Percentiles rank a stretch among this genome's conserved stretches.
These are phyloP conservation scores for Persicaria maculosa DNA, from an alignment of 148 eudicot genomes.

Conservation along the genomic window DNA sequence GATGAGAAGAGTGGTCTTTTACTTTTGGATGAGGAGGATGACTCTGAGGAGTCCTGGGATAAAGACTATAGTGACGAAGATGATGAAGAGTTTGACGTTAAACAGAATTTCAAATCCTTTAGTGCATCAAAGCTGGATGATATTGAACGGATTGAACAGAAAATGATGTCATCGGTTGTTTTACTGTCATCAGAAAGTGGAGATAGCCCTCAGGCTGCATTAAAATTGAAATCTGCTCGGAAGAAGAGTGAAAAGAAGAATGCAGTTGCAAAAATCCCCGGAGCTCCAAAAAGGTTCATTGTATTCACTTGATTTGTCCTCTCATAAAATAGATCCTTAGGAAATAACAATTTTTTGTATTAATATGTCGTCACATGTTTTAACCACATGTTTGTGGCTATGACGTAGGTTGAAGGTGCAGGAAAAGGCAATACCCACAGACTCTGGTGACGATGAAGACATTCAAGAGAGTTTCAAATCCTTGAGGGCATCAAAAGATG, in stretches of 20 bases:
- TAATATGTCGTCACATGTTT: too few relatives aligned
- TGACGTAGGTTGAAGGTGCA: too few relatives aligned
- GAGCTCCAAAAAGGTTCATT: too few relatives aligned
- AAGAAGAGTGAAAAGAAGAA: neutral
- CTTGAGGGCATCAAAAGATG: neutral
- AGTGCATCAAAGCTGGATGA: constrained; percentile 15
- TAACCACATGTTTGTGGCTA: too few relatives aligned
- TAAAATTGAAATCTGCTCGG: neutral
- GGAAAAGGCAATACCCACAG: too few relatives aligned
- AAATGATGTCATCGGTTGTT: neutral
- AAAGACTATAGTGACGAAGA: constrained; percentile 20
- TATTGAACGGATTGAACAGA: neutral
- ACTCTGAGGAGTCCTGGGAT: constrained; percentile 19
- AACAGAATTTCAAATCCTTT: constrained; percentile 7
- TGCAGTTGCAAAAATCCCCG: too few relatives aligned
- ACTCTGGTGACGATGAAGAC: neutral
- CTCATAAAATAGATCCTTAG: too few relatives aligned
- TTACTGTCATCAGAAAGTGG: neutral
- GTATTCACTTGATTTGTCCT: too few relatives aligned
- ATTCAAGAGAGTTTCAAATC: neutral
- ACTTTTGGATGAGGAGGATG: constrained; percentile 21
- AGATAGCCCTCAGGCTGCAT: neutral
- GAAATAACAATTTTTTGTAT: too few relatives aligned
- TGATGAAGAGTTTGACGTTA: constrained; percentile 11
- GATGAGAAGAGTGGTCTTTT: constrained; percentile 17